Evolutionary conservation across 208 protist species (phyloP), one percentile per base, ranked within the genome.

Genomic region (Leishmania martiniquensis): DNA sequence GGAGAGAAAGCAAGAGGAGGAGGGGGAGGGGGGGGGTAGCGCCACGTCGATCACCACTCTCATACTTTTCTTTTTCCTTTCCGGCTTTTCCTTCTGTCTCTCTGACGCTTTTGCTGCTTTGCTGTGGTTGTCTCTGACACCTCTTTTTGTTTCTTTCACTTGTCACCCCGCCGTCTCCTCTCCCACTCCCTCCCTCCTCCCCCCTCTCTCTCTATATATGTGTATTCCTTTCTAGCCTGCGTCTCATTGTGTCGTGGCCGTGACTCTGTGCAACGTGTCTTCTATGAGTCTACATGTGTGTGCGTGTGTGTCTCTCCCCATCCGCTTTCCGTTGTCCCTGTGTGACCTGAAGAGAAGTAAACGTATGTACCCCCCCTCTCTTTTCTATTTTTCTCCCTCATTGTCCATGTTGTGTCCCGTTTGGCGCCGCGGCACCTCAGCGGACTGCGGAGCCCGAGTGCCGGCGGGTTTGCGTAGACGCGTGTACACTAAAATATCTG

Each of bases 371-470:
- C n/a, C n/a, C n/a, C n/a, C n/a, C n/a, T 37, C 51, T 78, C 55
- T 67, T 75, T 78, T 59, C 75, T 80, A 47, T 82, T 42, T 54
- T 49, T 62, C n/a, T 69, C 49, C 10, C 42, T 75, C 67, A 2
- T 37, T 10, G 5, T n/a, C 45, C 4, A 55, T 39, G 9, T 72
- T 32, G 22, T 22, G 12, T 55, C 25, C 3, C 4, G n/a, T 68
- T 25, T 68, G n/a, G 34, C 22, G 25, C 49, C 25, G 49, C 25
- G n/a, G 62, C 34, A n/a, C 34, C 20, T 17, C 34, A 45, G 32
- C 29, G 15, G 17, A 2, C 6, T 2, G 6, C 45, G 62, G 5
- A 4, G 2, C 42, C 42, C 5, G 62, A 34, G 32, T 34, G 59
- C 4, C 2, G 13, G 20, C 34, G 69, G 32, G 12, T 76, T 47